These are phyloP conservation scores for Aspergillus oerlinghausenensis DNA, from an alignment of 2,329 filamentous ascomycete species.

Conservation along the genomic window DNA sequence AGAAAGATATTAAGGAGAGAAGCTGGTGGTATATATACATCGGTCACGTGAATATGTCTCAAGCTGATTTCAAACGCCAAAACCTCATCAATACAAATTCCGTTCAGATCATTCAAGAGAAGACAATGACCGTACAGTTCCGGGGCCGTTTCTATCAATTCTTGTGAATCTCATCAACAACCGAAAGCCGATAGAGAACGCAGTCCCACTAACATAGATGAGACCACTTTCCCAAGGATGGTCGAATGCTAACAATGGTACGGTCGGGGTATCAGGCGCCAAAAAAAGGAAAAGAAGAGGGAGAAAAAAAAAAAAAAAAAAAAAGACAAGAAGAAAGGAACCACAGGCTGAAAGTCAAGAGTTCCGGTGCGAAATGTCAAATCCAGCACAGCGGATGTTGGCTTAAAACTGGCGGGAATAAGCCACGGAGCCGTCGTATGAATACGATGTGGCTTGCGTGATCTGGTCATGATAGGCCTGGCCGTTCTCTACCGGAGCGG, in stretches of 20 bases:
- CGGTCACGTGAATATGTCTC: background rate
- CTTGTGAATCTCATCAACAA: background rate
- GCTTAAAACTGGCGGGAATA: conserved; percentile 2
- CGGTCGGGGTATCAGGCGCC: background rate
- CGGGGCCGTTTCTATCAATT: background rate
- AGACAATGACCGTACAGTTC: too few relatives aligned
- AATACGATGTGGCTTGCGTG: conserved; percentile 10
- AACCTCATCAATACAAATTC: too few relatives aligned
- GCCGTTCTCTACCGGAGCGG: conserved; percentile 14
- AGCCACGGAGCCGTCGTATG: background rate
- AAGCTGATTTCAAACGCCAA: too few relatives aligned
- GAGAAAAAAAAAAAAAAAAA: conserved; percentile 7
- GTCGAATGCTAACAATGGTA: background rate
- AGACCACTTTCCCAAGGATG: background rate
- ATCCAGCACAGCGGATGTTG: conserved; percentile 2
- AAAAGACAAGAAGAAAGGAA: background rate
- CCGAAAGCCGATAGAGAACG: background rate
- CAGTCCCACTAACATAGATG: background rate
- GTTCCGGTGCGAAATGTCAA: background rate
- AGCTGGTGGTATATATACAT: background rate
- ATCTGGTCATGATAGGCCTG: conserved; percentile 15
- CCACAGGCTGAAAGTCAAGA: background rate
- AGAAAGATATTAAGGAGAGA: background rate
- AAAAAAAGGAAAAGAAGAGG: conserved; percentile 12
- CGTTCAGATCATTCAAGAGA: background rate